A percentile compares a stretch with the other conserved stretches of the same genome.
phyloP scores from a whole-genome alignment of 2,329 filamentous ascomycete species.

The Rachicladosporium sp. region DNA sequence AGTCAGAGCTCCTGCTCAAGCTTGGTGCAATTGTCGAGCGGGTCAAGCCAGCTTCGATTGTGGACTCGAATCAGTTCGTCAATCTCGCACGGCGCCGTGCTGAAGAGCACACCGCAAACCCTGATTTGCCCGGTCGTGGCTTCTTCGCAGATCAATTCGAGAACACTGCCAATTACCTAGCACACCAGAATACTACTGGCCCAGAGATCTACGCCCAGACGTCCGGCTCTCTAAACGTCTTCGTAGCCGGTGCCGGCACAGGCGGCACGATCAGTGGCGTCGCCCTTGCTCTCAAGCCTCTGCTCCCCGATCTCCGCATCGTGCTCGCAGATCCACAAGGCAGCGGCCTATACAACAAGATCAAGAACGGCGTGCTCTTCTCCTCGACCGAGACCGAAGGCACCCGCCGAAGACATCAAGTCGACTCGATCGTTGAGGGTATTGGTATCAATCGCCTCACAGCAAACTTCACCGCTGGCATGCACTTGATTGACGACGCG shows the following conservation, averaged over 20 bases:
- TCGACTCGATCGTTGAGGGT: constrained; percentile 92
- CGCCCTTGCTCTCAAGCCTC: constrained; percentile 67
- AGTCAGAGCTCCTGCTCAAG: constrained; percentile 76
- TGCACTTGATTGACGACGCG: constrained; percentile 80
- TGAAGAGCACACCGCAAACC: constrained; percentile 52
- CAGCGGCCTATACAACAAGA: constrained; percentile 81
- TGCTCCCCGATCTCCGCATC: constrained; percentile 51
- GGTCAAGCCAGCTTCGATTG: constrained; percentile 81
- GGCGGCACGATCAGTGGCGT: constrained; percentile 88
- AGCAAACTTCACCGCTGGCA: constrained; percentile 77
- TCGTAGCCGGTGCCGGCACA: constrained; percentile 86
- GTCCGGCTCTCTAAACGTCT: constrained; percentile 63
- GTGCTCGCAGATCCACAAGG: constrained; percentile 90
- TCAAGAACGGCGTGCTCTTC: constrained; percentile 94
- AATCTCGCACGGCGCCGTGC: constrained; percentile 76
- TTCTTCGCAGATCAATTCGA: constrained; percentile 98
- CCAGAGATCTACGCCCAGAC: constrained; percentile 81
- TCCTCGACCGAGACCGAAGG: constrained; percentile 79
- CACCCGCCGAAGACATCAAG: constrained; percentile 75
- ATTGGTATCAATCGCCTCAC: constrained; percentile 94
- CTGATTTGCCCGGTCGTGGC: constrained; percentile 53
- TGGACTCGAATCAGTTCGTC: constrained; percentile 88
- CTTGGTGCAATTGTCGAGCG: constrained; percentile 88
- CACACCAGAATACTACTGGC: constrained; percentile 71
- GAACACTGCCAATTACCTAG: constrained; percentile 73